Evolutionary conservation across 2,329 filamentous ascomycete species (phyloP).

Genomic region (Cladosporium sp.): DNA sequence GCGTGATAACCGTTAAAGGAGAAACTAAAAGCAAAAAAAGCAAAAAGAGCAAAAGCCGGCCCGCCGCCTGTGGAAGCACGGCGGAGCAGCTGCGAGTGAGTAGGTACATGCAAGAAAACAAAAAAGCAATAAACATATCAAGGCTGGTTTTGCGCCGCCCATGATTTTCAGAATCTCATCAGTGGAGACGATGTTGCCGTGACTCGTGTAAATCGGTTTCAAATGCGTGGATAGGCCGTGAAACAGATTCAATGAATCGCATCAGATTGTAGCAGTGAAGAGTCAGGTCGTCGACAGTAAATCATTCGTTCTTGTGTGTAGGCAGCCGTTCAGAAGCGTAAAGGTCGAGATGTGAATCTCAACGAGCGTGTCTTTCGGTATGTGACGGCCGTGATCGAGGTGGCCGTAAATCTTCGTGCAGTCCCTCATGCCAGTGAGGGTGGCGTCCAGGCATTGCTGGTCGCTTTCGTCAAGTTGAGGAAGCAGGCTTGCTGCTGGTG

Average conservation of each 20-base stretch:
- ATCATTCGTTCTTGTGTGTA: slow-evolving; percentile 7
- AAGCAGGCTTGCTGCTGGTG: slow-evolving; percentile 15
- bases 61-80: background rate
- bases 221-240: background rate
- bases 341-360: background rate
- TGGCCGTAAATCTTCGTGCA: slow-evolving; percentile 14
- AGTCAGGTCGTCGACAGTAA: background rate
- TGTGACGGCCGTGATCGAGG: background rate
- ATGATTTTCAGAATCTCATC: background rate
- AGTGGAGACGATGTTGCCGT: background rate
- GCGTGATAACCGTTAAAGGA: background rate
- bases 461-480: slow-evolving; percentile 2
- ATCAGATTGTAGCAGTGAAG: slow-evolving; percentile 6
- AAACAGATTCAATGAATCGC: background rate
- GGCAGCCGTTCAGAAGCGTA: slow-evolving; percentile 14
- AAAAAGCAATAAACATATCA: background rate
- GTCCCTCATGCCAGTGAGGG: slow-evolving; percentile 17
- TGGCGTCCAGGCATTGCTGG: slow-evolving; percentile 12
- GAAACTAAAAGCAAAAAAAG: background rate
- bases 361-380: slow-evolving; percentile 9
- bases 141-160: background rate
- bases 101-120: slow-evolving; percentile 18
- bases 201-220: background rate
- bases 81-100: background rate
- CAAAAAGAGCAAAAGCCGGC: background rate